Base-by-base conservation (phyloP, 2,329 filamentous ascomycete genomes). In the Ophiostoma fasciatum region DNA sequence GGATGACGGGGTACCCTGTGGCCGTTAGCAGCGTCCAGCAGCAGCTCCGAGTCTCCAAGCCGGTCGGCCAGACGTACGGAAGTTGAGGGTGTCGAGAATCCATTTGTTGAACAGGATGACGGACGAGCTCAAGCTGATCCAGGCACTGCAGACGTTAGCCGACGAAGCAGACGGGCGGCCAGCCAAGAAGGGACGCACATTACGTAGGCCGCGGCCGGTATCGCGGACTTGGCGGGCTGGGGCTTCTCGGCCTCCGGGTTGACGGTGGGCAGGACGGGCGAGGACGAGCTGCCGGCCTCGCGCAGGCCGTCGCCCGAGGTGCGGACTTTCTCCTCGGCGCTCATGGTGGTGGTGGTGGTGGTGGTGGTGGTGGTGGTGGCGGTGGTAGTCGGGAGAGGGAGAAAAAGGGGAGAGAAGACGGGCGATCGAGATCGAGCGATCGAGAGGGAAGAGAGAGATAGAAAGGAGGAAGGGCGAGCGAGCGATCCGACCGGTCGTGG, bases 31-130 rank as follows among this genome's bases (percentile, higher is more conserved):
- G n/a, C n/a, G 15, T 39, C n/a, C 23, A 38, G 35, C 18, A 31
- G 28, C 15, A 20, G 32, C 20, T 27, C 15, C 22, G 13, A n/a
- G 29, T 19, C 18, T 15, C n/a, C n/a, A n/a, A n/a, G n/a, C n/a
- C n/a, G n/a, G n/a, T n/a, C n/a, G n/a, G n/a, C n/a, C 28, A 23
- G 32, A 25, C 45, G 57, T 69, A 83, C 79, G 72, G 66, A 94
- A 94, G 45, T 82, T 71, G 44, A 79, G 70, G 27, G 79, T 87
- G 51, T 88, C 78, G 44, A 96, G 71, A 51, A 98, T 84, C 75
- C 83, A 94, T 74, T 98, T 98, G 77, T 98, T 96, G 78, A 94
- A 96, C 43, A 98, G 68, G 57, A 98, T 98, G 54, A 96, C 85
- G 50, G 80, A 83, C 29, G 85, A 94, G 53, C 83, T 93, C 57